These are phyloP conservation scores for Eimeria brunetti DNA, from an alignment of 169 alveolate genomes.

Conservation along the genomic window DNA sequence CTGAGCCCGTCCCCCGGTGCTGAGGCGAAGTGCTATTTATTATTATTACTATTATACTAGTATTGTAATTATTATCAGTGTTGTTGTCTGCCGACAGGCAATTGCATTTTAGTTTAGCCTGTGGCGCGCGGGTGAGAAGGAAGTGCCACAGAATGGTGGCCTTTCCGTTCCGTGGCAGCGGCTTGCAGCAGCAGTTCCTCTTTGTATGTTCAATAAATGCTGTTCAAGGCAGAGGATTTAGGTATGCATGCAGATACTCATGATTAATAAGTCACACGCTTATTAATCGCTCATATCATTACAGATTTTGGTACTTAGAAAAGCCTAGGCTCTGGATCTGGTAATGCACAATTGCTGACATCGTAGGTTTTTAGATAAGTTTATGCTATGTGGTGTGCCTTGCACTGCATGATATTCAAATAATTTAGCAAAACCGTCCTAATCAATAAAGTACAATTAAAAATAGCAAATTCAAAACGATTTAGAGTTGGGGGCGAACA, in stretches of 20 bases:
- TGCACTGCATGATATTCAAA: not conserved
- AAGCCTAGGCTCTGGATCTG: not conserved
- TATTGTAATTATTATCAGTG: too few species aligned
- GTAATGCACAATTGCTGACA: not conserved
- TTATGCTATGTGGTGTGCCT: not conserved
- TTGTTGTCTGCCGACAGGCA: too few species aligned
- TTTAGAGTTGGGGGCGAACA: not conserved
- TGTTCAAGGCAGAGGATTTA: not conserved
- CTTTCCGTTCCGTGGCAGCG: not conserved
- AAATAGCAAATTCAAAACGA: slow-evolving; percentile 32
- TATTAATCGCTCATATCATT: not conserved
- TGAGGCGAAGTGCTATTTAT: not conserved
- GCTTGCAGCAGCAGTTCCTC: not conserved
- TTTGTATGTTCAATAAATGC: not conserved
- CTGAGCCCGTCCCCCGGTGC: not conserved
- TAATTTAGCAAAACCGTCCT: not conserved
- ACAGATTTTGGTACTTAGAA: too few species aligned
- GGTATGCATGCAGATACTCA: not conserved
- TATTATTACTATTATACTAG: too few species aligned
- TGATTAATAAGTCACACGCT: not conserved
- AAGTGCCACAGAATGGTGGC: not conserved
- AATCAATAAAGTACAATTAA: not conserved
- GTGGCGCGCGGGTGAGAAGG: not conserved
- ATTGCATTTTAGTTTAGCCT: not conserved
- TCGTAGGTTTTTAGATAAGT: not conserved